Conservation (phyloP, 2,329 filamentous ascomycete genomes). For the Phialophora macrospora region DNA sequence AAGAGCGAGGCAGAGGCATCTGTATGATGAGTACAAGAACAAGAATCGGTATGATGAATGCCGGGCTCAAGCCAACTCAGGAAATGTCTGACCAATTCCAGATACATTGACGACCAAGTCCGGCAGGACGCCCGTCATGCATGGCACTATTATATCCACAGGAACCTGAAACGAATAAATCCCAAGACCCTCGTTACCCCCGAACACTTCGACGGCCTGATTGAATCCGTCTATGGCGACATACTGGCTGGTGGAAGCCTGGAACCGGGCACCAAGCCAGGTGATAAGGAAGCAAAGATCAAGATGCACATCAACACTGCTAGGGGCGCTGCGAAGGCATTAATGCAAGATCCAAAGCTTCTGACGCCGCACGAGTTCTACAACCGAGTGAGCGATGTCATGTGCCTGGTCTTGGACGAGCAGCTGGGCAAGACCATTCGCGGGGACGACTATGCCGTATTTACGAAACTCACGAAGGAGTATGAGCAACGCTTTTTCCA, state of each 20-base stretch:
- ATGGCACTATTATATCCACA: conserved; percentile 64
- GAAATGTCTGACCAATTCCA: conserved; percentile 28
- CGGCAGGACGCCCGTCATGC: conserved; percentile 57
- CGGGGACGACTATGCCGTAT: conserved; percentile 72
- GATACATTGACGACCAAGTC: conserved; percentile 51
- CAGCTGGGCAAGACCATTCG: conserved; percentile 62
- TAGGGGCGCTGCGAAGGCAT: conserved; percentile 58
- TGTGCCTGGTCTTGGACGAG: conserved; percentile 80
- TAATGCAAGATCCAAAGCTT: conserved; percentile 45
- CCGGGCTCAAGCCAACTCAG: neutral
- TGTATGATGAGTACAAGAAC: conserved; percentile 71
- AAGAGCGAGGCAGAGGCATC: conserved; percentile 73
- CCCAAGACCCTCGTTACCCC: conserved; percentile 48
- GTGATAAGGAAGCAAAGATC: conserved; percentile 81
- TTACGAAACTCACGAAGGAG: conserved; percentile 81
- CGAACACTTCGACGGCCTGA: conserved; percentile 54
- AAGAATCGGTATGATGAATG: conserved; percentile 48
- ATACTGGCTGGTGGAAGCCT: conserved; percentile 61
- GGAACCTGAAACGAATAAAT: conserved; percentile 65
- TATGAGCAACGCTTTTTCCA: conserved; percentile 88
- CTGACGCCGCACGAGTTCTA: conserved; percentile 56
- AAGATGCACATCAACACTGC: conserved; percentile 83
- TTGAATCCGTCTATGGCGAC: conserved; percentile 58
- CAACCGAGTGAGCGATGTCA: conserved; percentile 66
- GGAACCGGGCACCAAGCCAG: conserved; percentile 60